Evolutionary conservation across 106 monocot species (phyloP), one percentile per base, ranked within the genome.

Genomic region (Chionographis japonica): DNA sequence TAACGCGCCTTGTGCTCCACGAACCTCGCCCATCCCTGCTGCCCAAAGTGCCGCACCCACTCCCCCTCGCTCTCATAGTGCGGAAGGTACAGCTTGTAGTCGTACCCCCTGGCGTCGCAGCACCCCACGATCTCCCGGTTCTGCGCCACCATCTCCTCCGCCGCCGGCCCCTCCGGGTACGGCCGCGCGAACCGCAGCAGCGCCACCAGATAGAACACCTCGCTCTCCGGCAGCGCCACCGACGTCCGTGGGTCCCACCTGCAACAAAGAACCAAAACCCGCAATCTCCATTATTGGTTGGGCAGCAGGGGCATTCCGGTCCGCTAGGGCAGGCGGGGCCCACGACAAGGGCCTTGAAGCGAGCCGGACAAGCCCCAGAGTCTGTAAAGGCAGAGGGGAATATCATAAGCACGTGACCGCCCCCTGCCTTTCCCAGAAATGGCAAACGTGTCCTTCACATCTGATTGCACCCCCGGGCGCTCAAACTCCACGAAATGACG

Each of bases 191-290:
- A 92, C 40, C 97, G 82, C 8, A 97, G 89, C 76, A 97, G 72
- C 65, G 97, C 97, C 59, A 97, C 92, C 68, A 97, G 60, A 75
- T 92, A 97, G 82, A 97, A 92, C 40, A 97, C 62, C 74, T 92
- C 83, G 54, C 83, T 65, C 7, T 73, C 80, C 42, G 97, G 97
- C 53, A 90, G 18, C 51, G 77, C 84, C 74, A 90, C 86, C 76
- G 97, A 97, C 61, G 80, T 79, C 63, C 80, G 73, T 15, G 73
- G 42, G 81, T 87, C 86, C 97, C 97, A 97, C 83, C 97, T 97
- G 63, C 9, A 55, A 41, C 50, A 27, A 27, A 27, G 27, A 27
- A 27, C 27, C 27, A 27, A 27, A 27, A 27, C 27, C 27, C 27
- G 1, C 27, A 27, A 27, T 27, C 27, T 27, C 27, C 27, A 27